Evolutionary conservation across 140 eudicot species (phyloP).

Genomic region (Erigeron philadelphicus): DNA sequence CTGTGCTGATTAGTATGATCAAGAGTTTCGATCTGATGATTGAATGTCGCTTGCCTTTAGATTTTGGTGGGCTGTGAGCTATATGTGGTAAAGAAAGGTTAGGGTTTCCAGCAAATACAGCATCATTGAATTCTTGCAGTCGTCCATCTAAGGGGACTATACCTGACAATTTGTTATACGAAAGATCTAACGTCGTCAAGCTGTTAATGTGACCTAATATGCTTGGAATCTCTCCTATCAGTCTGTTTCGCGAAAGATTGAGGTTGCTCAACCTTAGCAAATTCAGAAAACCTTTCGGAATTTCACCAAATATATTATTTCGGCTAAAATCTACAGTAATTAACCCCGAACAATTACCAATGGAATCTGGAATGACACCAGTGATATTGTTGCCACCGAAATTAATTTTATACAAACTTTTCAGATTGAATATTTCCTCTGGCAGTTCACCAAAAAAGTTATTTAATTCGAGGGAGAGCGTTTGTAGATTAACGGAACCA

Average conservation of each 20-base stretch:
- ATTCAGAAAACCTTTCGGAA: conserved; percentile 32
- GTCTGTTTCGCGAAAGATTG: conserved; percentile 33
- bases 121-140: conserved; percentile 32
- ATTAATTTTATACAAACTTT: conserved; percentile 26
- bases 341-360: conserved; percentile 28
- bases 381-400: conserved; percentile 34
- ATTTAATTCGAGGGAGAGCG: conserved; percentile 29
- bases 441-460: conserved; percentile 44
- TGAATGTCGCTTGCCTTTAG: background rate
- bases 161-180: conserved; percentile 36
- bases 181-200: conserved; percentile 37
- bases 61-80: conserved; percentile 1
- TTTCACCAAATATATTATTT: conserved; percentile 31
- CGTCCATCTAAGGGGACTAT: conserved; percentile 32
- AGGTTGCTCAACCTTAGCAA: conserved; percentile 28
- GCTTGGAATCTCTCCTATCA: conserved; percentile 37
- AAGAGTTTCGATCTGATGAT: conserved; percentile 17
- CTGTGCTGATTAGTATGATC: conserved; percentile 3
- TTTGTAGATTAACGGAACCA: conserved; percentile 28
- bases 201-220: conserved; percentile 38
- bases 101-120: conserved; percentile 34
- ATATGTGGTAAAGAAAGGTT: conserved; percentile 30
- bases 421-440: conserved; percentile 30
- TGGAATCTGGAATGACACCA: conserved; percentile 42
- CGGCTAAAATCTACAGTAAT: conserved; percentile 37